These are phyloP conservation scores for Ophiostoma montium DNA, from an alignment of 2,329 filamentous ascomycete genomes.

Conservation along the genomic window DNA sequence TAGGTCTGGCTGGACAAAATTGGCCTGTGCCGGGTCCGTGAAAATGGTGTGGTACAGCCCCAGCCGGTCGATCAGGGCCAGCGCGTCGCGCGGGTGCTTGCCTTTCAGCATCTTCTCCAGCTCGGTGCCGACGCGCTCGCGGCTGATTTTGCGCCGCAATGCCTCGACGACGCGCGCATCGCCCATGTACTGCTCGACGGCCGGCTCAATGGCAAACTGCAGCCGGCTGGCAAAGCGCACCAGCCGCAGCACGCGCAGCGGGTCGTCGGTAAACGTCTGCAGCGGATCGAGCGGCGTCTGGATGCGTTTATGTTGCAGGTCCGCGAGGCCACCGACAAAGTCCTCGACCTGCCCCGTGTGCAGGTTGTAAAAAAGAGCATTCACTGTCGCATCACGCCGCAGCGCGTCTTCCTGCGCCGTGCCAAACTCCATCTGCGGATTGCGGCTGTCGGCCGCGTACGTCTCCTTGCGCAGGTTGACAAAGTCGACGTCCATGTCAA, in stretches of 20 bases:
- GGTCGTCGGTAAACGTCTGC: conserved; percentile 90
- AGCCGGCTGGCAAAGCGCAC: conserved; percentile 84
- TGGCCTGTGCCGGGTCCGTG: conserved; percentile 45
- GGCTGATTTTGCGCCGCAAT: conserved; percentile 77
- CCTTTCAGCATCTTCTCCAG: conserved; percentile 83
- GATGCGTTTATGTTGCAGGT: conserved; percentile 60
- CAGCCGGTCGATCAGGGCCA: conserved; percentile 52
- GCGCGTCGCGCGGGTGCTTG: conserved; percentile 42
- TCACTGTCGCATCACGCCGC: conserved; percentile 83
- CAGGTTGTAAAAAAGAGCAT: conserved; percentile 92
- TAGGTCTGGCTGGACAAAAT: conserved; percentile 41
- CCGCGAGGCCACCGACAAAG: conserved; percentile 63
- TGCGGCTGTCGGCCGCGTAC: conserved; percentile 77
- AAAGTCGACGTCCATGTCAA: conserved; percentile 76
- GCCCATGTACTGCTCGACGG: conserved; percentile 59
- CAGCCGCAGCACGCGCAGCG: conserved; percentile 70
- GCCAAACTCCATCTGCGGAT: conserved; percentile 86
- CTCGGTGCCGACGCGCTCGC: conserved; percentile 77
- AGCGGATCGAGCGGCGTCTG: conserved; percentile 76
- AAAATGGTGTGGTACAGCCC: conserved; percentile 61
- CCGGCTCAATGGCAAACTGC: conserved; percentile 59
- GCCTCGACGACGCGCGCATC: conserved; percentile 64
- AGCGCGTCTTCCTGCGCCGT: conserved; percentile 81
- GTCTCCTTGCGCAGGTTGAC: conserved; percentile 90
- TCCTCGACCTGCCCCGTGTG: conserved; percentile 71